These are phyloP conservation scores for Fusarium sp. DNA, from an alignment of 2,329 filamentous ascomycete genomes.

Conservation along the genomic window DNA sequence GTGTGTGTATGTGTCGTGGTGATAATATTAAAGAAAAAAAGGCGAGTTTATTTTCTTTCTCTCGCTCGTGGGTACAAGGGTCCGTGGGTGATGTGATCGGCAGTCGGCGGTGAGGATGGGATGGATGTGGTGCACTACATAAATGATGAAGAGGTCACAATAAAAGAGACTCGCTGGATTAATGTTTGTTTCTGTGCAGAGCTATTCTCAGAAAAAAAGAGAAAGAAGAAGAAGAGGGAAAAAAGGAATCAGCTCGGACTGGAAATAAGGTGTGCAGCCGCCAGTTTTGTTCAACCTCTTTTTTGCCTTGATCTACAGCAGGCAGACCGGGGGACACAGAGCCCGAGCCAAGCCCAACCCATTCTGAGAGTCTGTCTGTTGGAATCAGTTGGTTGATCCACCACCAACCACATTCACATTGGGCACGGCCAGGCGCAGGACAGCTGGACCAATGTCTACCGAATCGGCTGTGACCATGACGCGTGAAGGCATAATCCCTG, in stretches of 20 bases:
- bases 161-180: constrained; percentile 19
- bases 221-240: constrained; percentile 12
- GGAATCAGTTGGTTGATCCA: constrained; percentile 39
- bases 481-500: constrained; percentile 27
- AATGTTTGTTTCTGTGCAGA: constrained; percentile 6
- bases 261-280: constrained; percentile 10
- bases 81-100: constrained; percentile 28
- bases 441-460: constrained; percentile 33
- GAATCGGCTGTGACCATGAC: constrained; percentile 26
- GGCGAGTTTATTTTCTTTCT: constrained; percentile 17
- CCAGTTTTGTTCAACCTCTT: constrained; percentile 29
- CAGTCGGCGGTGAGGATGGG: constrained; percentile 26
- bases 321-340: constrained; percentile 24
- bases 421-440: constrained; percentile 33
- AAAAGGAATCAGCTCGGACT: constrained; percentile 16
- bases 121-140: constrained; percentile 33
- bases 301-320: constrained; percentile 15
- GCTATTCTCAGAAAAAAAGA: constrained; percentile 17
- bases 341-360: constrained; percentile 45
- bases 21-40: constrained; percentile 16
- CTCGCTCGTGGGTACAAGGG: constrained; percentile 21
- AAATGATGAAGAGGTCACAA: constrained; percentile 12
- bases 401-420: constrained; percentile 39
- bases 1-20: constrained; percentile 4
- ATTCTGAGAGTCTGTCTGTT: constrained; percentile 31